Evolutionary conservation across 352 stramenopile species (phyloP).

Genomic region (Phytophthora melonis): DNA sequence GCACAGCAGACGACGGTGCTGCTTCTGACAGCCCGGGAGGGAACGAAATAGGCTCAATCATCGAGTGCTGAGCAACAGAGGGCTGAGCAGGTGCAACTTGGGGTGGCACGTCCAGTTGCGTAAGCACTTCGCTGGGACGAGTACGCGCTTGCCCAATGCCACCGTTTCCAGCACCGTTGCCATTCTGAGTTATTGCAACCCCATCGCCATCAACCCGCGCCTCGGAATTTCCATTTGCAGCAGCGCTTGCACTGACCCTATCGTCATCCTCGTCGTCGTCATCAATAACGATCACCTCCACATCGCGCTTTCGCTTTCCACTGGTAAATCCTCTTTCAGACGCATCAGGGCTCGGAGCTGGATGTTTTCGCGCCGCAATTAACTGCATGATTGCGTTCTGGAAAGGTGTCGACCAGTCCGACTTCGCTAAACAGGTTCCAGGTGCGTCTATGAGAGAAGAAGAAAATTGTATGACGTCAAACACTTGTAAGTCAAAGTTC

Average conservation of each 20-base stretch:
- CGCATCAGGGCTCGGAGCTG: not conserved
- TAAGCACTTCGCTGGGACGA: not conserved
- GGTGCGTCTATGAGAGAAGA: conserved; percentile 39
- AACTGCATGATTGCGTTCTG: conserved; percentile 50
- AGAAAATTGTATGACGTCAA: no score
- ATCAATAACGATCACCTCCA: conserved; percentile 74
- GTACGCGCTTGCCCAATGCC: not conserved
- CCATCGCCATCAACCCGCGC: not conserved
- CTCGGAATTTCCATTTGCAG: conserved; percentile 1
- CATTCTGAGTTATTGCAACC: not conserved
- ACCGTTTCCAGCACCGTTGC: not conserved
- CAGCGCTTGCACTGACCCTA: not conserved
- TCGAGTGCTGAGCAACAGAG: conserved; percentile 7
- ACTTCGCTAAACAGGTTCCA: conserved; percentile 47
- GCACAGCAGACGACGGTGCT: conserved; percentile 4
- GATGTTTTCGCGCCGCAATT: conserved; percentile 27
- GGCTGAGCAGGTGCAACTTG: conserved; percentile 4
- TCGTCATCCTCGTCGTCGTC: conserved; percentile 37
- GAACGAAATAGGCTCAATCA: conserved; percentile 39
- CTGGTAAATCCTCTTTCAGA: conserved; percentile 2
- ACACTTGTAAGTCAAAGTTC: not conserved
- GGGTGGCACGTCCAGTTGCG: conserved; percentile 6
- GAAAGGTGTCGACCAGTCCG: conserved; percentile 60
- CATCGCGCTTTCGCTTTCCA: conserved; percentile 62
- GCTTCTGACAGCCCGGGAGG: conserved; percentile 13